Evolutionary conservation across 768 basidiomycete genomes (phyloP), one percentile per base, ranked within the genome.

Genomic region (Podaxis mareebaensis): DNA sequence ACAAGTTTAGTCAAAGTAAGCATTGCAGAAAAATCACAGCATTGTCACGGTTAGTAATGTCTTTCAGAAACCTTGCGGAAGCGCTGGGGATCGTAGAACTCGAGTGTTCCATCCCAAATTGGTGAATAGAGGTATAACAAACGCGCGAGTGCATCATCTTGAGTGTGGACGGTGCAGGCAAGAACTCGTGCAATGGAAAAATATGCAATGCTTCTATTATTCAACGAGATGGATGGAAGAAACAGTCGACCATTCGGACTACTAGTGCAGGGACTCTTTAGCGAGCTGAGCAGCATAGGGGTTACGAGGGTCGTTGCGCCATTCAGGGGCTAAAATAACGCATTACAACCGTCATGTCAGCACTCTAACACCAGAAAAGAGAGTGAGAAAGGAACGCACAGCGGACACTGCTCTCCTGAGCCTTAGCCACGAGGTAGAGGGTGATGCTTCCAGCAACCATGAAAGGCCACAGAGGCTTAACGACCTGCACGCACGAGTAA

Each of bases 391-490:
- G 33, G 33, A 20, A 87, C 92, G 72, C 73, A 94, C 92, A 87
- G 74, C 85, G 80, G 62, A 93, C 83, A 62, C 78, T 88, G 15
- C 79, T 72, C n/a, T 88, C 84, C 75, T 93, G 91, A 69, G 87
- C 78, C 71, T 85, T 85, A 26, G 78, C 74, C 48, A 93, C 82
- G 61, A 88, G 81, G 77, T 85, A 93, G 69, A 85, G 83, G 15
- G 89, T 90, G 64, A 93, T 70, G 15, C 74, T 70, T 6, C 84
- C 83, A 36, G 92, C 88, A 40, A 82, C 80, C 68, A 92, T 79
- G 83, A 93, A 94, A 8, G 92, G 91, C 84, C 91, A 93, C 77
- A 93, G 72, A 39, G 92, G 90, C 79, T 81, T 86, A 64, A 81
- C 66, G 69, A 94, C 76, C 92, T 94, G 26, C 24, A 6, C 20